Base-by-base conservation (phyloP, 345 rosid genomes). In the Carallia pectinifolia region DNA sequence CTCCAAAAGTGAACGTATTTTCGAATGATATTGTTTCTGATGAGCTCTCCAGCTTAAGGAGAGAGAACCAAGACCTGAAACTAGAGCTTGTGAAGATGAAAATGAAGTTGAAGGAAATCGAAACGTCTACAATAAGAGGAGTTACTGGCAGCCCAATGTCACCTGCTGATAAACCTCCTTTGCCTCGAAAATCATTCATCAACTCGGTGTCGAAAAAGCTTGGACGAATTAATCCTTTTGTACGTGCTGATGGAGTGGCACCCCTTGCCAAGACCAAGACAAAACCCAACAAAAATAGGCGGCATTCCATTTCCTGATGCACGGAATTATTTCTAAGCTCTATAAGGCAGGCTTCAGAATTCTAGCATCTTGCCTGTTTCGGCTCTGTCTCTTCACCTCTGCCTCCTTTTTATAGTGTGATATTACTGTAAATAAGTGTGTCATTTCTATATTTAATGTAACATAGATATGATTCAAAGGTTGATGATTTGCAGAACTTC, bases 281-380 rank as follows among this genome's bases (percentile, higher is more conserved):
- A 7, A 94, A 84, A 76, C 93, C 93, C 2, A 76, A 74, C 50
- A 91, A 94, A 81, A 82, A 90, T 79, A 74, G 96, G 40, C 76
- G 98, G 77, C 98, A 94, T 81, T 91, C 98, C 34, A 84, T 91
- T 76, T 90, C 98, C 65, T 91, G 84, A 94, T 69, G 64, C 72
- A 30, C 15, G 54, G 72, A 6, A 44, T 64, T 69, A 58, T 15
- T 67, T 59, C 66, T 40, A 6, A 38, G 47, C 19, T 30, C 54
- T 55, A 6, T 36, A 2, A 65, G 76, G 16, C 40, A 52, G 34
- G 68, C 54, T 50, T 38, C 71, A 63, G 74, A 67, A 66, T 59
- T 47, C 67, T 55, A 6, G 39, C 10, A 66, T 67, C 36, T 52
- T 61, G 10, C 64, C 47, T 64, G 53, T 68, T 53, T 55, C 54